phyloP scores from a whole-genome alignment of 495 filamentous ascomycete species.

The Neurospora hispaniola region DNA sequence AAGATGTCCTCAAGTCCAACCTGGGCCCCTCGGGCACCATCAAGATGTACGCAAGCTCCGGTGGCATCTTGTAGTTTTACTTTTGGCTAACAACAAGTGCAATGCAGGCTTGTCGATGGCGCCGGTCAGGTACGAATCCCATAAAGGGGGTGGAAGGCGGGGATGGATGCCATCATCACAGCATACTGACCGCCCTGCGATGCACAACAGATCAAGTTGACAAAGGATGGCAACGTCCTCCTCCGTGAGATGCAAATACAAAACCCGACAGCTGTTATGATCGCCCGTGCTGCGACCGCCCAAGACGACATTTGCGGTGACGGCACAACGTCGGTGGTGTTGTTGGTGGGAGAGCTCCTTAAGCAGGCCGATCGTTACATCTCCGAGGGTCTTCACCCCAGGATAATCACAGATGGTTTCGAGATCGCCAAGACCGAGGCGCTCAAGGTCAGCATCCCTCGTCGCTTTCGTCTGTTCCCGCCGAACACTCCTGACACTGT shows the following conservation, averaged over 20 bases:
- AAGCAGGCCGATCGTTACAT: slow-evolving; percentile 97
- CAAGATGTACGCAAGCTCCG: slow-evolving; percentile 65
- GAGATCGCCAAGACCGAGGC: slow-evolving; percentile 93
- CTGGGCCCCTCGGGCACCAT: slow-evolving; percentile 87
- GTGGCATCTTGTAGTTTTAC: not conserved
- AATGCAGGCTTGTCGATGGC: slow-evolving; percentile 79
- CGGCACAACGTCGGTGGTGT: slow-evolving; percentile 91
- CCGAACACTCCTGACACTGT: slow-evolving; percentile 10
- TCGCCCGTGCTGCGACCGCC: slow-evolving; percentile 91
- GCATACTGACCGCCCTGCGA: not conserved
- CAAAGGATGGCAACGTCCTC: slow-evolving; percentile 95
- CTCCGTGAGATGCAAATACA: slow-evolving; percentile 94
- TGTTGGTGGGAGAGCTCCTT: slow-evolving; percentile 90
- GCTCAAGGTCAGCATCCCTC: slow-evolving; percentile 53
- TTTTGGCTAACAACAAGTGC: slow-evolving; percentile 19
- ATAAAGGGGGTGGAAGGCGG: slow-evolving; percentile 1
- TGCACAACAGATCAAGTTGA: slow-evolving; percentile 77
- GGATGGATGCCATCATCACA: slow-evolving; percentile 2
- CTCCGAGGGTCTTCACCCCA: slow-evolving; percentile 84
- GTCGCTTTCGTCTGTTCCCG: not conserved
- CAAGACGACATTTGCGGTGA: slow-evolving; percentile 98
- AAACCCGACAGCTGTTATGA: slow-evolving; percentile 94
- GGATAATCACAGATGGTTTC: slow-evolving; percentile 95
- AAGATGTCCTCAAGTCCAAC: slow-evolving; percentile 95
- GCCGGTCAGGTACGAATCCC: slow-evolving; percentile 65